Evolutionary conservation across 495 filamentous ascomycete species (phyloP), one percentile per base, ranked within the genome.

Genomic region (Halenospora varia): DNA sequence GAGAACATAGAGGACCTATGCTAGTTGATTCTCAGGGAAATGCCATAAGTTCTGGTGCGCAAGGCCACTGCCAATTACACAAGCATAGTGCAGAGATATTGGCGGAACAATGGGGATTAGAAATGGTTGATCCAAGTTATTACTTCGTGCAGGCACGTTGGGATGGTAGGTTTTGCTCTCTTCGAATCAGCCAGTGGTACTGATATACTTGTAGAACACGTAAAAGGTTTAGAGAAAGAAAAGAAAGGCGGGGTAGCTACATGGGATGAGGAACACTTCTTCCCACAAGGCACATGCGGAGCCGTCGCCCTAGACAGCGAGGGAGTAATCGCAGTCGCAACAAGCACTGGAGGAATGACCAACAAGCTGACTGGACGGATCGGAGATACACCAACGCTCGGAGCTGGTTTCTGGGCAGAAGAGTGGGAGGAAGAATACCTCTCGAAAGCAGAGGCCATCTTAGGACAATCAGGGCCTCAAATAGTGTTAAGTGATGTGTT

Each of bases 341-440:
- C 92, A 0, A 92, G 87, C 59, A 96, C 92, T 0, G 92, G 92
- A 0, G 92, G 92, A 0, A 57, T 95, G 68, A 96, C 91, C 18
- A 96, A 96, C 63, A 96, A 96, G 73, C 66, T 92, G 24, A 87
- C 88, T 0, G 90, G 90, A 1, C 74, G 90, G 11, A 87, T 96
- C 57, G 92, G 92, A 0, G 92, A 96, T 69, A 96, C 92, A 3
- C 91, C 92, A 0, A 88, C 87, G 0, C 74, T 92, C 13, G 92
- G 92, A 2, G 89, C 91, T 1, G 62, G 62, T 2, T 64, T 64
- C 44, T 64, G 62, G 62, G 62, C 62, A 8, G 62, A 64, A 47
- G 62, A 64, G 22, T 64, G 62, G 62, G 62, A 64, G 25, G 62
- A 64, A 13, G 53, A 56, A 41, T 51, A 35, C 17, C 25, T 24